Evolutionary conservation across 2,329 filamentous ascomycete genomes (phyloP), one percentile per base, ranked within the genome.

Genomic region (Ceratocystis albifundus): DNA sequence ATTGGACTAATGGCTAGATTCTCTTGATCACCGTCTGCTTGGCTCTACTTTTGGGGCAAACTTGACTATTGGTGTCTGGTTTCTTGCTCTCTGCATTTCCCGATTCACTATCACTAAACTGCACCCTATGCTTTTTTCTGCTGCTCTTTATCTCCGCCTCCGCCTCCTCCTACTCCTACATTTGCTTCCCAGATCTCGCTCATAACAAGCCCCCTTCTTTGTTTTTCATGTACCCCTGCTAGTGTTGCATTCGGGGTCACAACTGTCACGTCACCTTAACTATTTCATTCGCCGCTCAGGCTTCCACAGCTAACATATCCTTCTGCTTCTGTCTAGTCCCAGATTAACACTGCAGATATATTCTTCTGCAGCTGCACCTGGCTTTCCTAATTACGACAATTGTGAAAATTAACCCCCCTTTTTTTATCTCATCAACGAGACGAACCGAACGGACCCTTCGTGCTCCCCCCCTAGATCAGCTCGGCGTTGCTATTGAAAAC

Each of bases 181-280:
- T 59, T 59, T 59, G 15, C 28, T 59, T 59, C 20, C 36, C 25
- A n/a, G 55, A 59, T 59, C 55, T 59, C 15, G 20, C 28, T 59
- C 55, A 36, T 59, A 32, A 32, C 53, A 36, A 57, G 3, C 55
- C 55, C 53, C 28, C 55, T 59, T 32, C 55, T 59, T 59, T 36
- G 55, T 59, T 36, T 32, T 59, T 10, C 7, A 17, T 32, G 15
- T 17, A 59, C 28, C 55, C 55, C 28, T 59, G 55, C 25, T 7
- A 20, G 32, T 59, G 55, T 59, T 30, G 55, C 55, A 59, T 36
- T 59, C 55, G 55, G 55, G 28, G 55, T 59, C 55, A 59, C 55
- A 32, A 59, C 55, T 30, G 55, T 59, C 55, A 59, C 55, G 55
- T 59, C 55, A 59, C 55, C 55, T 59, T 59, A 30, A 36, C 55